These are phyloP conservation scores for Meyerozyma smithsonii DNA, from an alignment of 1,139 yeast genomes.

Conservation along the genomic window DNA sequence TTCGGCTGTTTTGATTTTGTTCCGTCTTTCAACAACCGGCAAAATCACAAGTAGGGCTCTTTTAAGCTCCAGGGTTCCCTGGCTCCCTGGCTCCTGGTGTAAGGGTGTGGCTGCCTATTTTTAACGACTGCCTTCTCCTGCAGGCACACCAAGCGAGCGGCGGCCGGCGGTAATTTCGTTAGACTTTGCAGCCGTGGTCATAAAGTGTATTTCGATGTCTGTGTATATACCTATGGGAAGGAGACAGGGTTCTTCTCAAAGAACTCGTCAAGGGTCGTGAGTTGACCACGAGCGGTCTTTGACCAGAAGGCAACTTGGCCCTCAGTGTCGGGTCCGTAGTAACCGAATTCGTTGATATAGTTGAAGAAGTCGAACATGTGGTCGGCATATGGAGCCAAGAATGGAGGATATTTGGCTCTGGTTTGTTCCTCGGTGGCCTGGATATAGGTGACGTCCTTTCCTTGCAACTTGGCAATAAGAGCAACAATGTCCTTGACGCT, in stretches of 20 bases:
- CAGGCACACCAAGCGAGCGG: too few species aligned
- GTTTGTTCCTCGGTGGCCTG: neutral
- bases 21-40: too few species aligned
- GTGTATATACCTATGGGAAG: neutral
- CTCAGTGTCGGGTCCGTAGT: slow-evolving; percentile 1
- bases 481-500: neutral
- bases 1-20: too few species aligned
- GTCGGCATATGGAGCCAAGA: neutral
- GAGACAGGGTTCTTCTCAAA: neutral
- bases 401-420: neutral
- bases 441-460: neutral
- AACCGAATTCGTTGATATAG: neutral
- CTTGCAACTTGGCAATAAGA: neutral
- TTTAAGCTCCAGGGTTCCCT: too few species aligned
- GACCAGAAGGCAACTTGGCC: neutral
- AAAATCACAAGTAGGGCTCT: too few species aligned
- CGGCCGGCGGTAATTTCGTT: too few species aligned
- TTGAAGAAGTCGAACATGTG: neutral
- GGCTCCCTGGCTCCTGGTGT: too few species aligned
- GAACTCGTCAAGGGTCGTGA: slow-evolving; percentile 1
- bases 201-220: neutral
- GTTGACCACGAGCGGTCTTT: neutral
- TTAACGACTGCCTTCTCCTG: too few species aligned
- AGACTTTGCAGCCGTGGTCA: neutral
- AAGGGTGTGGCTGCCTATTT: too few species aligned